Evolutionary conservation across 257 asterid genomes (phyloP).

Genomic region (Salvia hispanica): DNA sequence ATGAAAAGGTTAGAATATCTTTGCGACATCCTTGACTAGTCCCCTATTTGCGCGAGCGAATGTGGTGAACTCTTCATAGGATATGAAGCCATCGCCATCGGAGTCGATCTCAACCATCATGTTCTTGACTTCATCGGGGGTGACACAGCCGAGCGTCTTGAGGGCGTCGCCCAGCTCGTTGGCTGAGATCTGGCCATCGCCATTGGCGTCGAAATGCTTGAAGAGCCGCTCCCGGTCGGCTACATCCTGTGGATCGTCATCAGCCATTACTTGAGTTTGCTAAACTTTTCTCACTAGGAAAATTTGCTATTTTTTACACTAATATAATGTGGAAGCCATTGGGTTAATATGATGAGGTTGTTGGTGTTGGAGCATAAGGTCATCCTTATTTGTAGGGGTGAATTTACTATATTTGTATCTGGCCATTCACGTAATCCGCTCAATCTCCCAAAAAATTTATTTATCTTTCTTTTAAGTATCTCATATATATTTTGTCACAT

Average conservation of each 20-base stretch:
- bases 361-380: conserved; percentile 35
- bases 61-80: conserved; percentile 39
- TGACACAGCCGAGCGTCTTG: conserved; percentile 41
- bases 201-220: conserved; percentile 52
- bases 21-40: conserved; percentile 50
- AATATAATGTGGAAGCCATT: neutral
- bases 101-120: conserved; percentile 55
- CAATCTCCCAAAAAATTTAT: neutral
- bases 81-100: conserved; percentile 51
- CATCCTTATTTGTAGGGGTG: conserved; percentile 37
- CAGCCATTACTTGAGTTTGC: conserved; percentile 35
- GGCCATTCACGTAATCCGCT: conserved; percentile 21
- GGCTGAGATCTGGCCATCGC: conserved; percentile 49
- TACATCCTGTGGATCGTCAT: conserved; percentile 41
- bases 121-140: conserved; percentile 37
- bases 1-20: conserved; percentile 39
- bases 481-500: no score
- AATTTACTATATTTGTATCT: neutral
- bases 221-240: conserved; percentile 43
- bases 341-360: conserved; percentile 38
- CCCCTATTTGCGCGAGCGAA: conserved; percentile 43
- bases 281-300: neutral
- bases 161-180: conserved; percentile 49
- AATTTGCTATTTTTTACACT: neutral
- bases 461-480: no score